phyloP scores from a whole-genome alignment of 306 rosid genomes.

The Casuarina glauca region DNA sequence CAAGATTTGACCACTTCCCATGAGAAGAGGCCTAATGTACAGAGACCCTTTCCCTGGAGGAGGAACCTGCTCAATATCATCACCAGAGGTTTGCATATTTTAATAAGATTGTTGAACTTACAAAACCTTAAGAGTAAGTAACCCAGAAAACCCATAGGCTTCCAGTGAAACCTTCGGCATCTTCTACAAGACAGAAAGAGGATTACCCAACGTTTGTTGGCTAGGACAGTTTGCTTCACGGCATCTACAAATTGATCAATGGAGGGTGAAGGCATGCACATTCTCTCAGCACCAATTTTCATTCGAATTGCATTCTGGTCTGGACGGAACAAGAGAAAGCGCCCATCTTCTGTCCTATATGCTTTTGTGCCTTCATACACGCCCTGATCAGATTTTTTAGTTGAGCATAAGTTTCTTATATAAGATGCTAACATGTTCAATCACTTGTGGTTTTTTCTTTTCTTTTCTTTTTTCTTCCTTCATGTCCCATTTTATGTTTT shows the following conservation, averaged over 20 bases:
- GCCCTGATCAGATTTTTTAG: conserved; percentile 45
- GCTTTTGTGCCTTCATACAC: conserved; percentile 89
- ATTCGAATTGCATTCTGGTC: conserved; percentile 65
- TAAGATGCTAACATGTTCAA: too few relatives aligned
- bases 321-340: conserved; percentile 73
- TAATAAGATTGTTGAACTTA: not conserved
- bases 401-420: too few relatives aligned
- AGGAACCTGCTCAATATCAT: conserved; percentile 60
- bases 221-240: conserved; percentile 18
- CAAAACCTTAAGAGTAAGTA: not conserved
- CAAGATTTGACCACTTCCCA: conserved; percentile 82
- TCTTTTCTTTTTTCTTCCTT: too few relatives aligned
- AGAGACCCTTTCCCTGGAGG: conserved; percentile 79
- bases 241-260: too few relatives aligned
- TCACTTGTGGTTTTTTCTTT: too few relatives aligned
- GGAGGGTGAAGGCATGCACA: too few relatives aligned
- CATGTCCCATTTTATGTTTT: too few relatives aligned
- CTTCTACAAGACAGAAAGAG: not conserved
- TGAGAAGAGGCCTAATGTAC: conserved; percentile 78
- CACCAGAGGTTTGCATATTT: not conserved
- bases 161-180: not conserved
- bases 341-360: conserved; percentile 68
- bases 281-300: too few relatives aligned
- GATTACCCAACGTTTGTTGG: conserved; percentile 88
- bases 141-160: not conserved